Conservation (phyloP, 2,329 filamentous ascomycete genomes). For the Pestalotiopsis sp. region DNA sequence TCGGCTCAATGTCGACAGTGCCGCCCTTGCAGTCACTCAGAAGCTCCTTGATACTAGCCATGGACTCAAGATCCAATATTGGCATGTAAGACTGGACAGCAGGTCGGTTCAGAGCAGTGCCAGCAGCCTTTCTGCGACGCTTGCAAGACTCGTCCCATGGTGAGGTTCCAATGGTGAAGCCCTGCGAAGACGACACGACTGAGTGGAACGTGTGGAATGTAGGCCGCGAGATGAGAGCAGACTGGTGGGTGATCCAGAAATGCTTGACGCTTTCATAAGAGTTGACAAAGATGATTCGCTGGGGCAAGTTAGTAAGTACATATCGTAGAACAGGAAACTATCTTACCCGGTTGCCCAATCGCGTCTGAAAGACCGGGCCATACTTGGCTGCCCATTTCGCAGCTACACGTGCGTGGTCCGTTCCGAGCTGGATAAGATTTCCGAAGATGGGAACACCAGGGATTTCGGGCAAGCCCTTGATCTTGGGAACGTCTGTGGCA, state of each 20-base stretch:
- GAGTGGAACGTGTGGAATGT: constrained; percentile 64
- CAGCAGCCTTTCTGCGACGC: constrained; percentile 64
- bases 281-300: constrained; percentile 39
- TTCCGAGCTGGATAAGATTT: constrained; percentile 6
- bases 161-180: constrained; percentile 69
- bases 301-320: background rate
- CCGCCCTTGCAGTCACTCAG: constrained; percentile 59
- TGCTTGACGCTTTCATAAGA: constrained; percentile 50
- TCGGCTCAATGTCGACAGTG: constrained; percentile 57
- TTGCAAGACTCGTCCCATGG: constrained; percentile 68
- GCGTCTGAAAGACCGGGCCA: constrained; percentile 7
- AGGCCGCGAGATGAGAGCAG: constrained; percentile 55
- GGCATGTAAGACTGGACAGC: constrained; percentile 64
- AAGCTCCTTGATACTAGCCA: constrained; percentile 63
- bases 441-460: constrained; percentile 8
- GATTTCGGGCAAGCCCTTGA: constrained; percentile 4
- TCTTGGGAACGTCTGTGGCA: constrained; percentile 8
- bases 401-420: constrained; percentile 7
- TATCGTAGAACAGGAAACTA: background rate
- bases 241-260: constrained; percentile 54
- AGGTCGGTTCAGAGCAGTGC: constrained; percentile 65
- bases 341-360: constrained; percentile 7
- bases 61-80: constrained; percentile 64
- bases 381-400: constrained; percentile 8
- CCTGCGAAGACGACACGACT: constrained; percentile 63